These are phyloP conservation scores for Coemansia sp. DNA, from an alignment of 371 early-diverging fungal species.

Conservation along the genomic window DNA sequence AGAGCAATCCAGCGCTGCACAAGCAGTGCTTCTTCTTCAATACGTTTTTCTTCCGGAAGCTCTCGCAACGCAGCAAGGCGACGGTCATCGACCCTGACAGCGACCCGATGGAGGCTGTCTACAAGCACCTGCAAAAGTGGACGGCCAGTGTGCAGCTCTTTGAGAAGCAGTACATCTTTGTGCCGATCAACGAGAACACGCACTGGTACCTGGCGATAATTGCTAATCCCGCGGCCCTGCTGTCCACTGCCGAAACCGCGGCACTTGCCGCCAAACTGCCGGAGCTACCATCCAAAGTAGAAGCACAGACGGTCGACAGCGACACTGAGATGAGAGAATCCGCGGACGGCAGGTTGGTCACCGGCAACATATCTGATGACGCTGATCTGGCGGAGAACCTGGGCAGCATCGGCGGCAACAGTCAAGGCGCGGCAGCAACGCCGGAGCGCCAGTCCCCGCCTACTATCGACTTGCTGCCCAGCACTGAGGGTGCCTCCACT, in stretches of 20 bases:
- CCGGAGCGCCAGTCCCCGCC: no score
- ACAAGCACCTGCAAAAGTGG: conserved; percentile 61
- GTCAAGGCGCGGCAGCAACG: background rate
- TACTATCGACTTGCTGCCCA: no score
- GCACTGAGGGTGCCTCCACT: background rate
- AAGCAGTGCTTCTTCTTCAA: conserved; percentile 58
- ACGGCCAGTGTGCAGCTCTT: conserved; percentile 63
- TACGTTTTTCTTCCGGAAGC: conserved; percentile 61
- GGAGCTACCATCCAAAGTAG: background rate
- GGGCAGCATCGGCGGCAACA: background rate
- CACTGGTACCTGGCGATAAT: conserved; percentile 75
- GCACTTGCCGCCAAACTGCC: background rate
- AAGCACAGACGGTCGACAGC: background rate
- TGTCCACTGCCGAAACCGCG: conserved; percentile 7
- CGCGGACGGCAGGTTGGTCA: no score
- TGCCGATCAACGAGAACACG: conserved; percentile 69
- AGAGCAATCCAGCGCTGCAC: conserved; percentile 29
- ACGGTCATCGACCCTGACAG: background rate
- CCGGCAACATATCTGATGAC: background rate
- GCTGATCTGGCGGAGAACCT: background rate
- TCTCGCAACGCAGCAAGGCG: conserved; percentile 36
- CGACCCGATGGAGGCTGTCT: conserved; percentile 26
- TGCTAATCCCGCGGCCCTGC: conserved; percentile 56
- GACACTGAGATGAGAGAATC: conserved; percentile 9
- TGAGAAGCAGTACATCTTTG: conserved; percentile 57